A percentile compares a stretch with the other conserved stretches of the same genome.
phyloP scores from a whole-genome alignment of 164 flowering plant species.

The Sextonia rubra region DNA sequence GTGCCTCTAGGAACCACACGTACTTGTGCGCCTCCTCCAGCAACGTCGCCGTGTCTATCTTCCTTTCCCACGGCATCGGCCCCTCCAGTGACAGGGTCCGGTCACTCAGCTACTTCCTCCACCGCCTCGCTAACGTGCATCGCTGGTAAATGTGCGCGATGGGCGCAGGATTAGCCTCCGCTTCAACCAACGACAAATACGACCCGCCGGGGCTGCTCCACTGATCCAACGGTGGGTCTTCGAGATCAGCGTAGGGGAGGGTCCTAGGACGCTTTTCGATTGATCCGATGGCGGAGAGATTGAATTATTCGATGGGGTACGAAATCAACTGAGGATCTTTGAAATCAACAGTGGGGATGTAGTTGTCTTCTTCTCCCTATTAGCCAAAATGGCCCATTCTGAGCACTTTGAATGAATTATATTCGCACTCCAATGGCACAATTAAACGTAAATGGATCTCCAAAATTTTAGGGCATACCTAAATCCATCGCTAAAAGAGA shows the following conservation, averaged over 20 bases:
- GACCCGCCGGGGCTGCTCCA: too few species aligned
- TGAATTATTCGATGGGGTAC: neutral
- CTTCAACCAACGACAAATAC: too few species aligned
- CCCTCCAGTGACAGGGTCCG: constrained; percentile 36
- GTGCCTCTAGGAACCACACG: constrained; percentile 65
- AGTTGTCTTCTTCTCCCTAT: neutral
- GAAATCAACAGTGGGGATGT: neutral
- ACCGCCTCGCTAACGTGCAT: constrained; percentile 21
- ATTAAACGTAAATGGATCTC: too few species aligned
- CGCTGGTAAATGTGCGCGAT: neutral
- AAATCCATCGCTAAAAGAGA: too few species aligned
- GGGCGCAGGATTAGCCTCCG: neutral
- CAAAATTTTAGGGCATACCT: too few species aligned
- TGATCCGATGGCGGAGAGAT: neutral
- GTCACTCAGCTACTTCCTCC: constrained; percentile 46
- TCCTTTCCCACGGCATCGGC: constrained; percentile 61
- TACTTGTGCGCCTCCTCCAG: constrained; percentile 71
- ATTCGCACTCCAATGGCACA: too few species aligned
- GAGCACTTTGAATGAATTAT: too few species aligned
- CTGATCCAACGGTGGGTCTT: too few species aligned
- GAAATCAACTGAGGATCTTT: too few species aligned
- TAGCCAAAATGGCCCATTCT: too few species aligned
- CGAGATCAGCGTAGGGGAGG: neutral
- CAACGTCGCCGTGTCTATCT: constrained; percentile 57
- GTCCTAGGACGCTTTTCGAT: neutral